phyloP scores from a whole-genome alignment of 805 yeast genomes.

The Suhomyces pyralidae region DNA sequence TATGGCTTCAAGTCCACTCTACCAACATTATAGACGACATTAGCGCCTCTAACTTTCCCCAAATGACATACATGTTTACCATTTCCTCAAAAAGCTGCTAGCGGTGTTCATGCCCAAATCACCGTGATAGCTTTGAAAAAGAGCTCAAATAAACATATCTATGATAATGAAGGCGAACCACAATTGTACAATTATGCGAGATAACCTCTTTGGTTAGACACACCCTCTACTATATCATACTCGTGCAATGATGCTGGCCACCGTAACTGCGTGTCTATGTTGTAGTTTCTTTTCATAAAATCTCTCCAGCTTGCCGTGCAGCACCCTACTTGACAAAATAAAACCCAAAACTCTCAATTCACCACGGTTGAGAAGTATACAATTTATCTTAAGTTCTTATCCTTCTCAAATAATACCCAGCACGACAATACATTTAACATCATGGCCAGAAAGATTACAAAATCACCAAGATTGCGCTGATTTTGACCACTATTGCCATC shows the following conservation, averaged over 20 bases:
- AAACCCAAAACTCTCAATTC: constrained; percentile 18
- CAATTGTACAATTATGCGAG: constrained; percentile 13
- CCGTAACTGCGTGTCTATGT: constrained; percentile 22
- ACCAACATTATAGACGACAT: constrained; percentile 15
- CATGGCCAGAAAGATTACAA: constrained; percentile 15
- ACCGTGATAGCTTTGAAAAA: constrained; percentile 8
- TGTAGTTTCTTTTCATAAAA: constrained; percentile 17
- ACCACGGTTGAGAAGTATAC: constrained; percentile 24
- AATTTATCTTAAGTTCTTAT: constrained; percentile 17
- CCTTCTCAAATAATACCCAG: constrained; percentile 20
- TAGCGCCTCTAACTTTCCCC: constrained; percentile 20
- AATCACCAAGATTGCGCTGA: constrained; percentile 10
- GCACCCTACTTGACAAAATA: constrained; percentile 20
- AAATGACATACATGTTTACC: constrained; percentile 15
- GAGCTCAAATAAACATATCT: constrained; percentile 12
- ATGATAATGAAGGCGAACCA: constrained; percentile 9
- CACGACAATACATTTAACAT: constrained; percentile 17
- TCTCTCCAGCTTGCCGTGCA: constrained; percentile 17
- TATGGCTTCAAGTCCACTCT: constrained; percentile 22
- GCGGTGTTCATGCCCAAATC: constrained; percentile 6
- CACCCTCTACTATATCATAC: constrained; percentile 14
- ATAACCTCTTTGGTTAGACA: constrained; percentile 16
- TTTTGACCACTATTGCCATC: constrained; percentile 11
- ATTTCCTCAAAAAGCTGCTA: constrained; percentile 3
- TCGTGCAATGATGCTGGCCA: constrained; percentile 22